Evolutionary conservation across 2,329 filamentous ascomycete species (phyloP).

Genomic region (Fusarium avenaceum): DNA sequence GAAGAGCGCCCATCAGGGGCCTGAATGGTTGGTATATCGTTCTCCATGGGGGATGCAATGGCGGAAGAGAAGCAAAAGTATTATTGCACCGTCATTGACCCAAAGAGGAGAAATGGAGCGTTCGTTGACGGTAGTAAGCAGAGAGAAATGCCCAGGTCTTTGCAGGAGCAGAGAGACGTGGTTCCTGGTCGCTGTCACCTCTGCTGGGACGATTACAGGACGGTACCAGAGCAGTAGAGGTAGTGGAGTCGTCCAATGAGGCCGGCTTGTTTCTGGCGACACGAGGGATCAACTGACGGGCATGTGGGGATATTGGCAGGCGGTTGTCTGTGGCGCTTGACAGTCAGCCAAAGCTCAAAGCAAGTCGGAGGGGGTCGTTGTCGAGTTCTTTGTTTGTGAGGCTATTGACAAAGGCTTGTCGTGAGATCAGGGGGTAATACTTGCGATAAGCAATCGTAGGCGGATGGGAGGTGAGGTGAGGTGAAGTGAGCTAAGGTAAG

Average conservation of each 20-base stretch:
- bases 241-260: constrained; percentile 50
- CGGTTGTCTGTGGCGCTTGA: constrained; percentile 47
- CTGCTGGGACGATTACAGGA: constrained; percentile 41
- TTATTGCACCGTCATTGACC: constrained; percentile 51
- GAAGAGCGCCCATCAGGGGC: constrained; percentile 59
- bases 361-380: constrained; percentile 23
- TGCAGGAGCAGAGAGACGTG: constrained; percentile 31
- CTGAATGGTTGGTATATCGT: constrained; percentile 56
- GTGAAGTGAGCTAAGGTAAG: constrained; percentile 35
- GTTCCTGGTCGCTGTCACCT: constrained; percentile 31
- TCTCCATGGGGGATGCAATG: constrained; percentile 58
- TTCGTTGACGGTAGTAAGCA: constrained; percentile 40
- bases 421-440: constrained; percentile 20
- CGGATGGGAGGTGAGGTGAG: constrained; percentile 32
- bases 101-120: constrained; percentile 32
- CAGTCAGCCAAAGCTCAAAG: constrained; percentile 36
- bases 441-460: constrained; percentile 42
- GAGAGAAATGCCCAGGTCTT: constrained; percentile 23
- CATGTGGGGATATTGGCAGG: constrained; percentile 49
- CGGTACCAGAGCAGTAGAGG: constrained; percentile 40
- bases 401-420: constrained; percentile 13
- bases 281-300: constrained; percentile 49
- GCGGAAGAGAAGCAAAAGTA: constrained; percentile 29
- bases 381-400: constrained; percentile 19
- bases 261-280: constrained; percentile 47